Evolutionary conservation across 1,284 basidiomycete genomes (phyloP).

Genomic region (Boletus smithii): DNA sequence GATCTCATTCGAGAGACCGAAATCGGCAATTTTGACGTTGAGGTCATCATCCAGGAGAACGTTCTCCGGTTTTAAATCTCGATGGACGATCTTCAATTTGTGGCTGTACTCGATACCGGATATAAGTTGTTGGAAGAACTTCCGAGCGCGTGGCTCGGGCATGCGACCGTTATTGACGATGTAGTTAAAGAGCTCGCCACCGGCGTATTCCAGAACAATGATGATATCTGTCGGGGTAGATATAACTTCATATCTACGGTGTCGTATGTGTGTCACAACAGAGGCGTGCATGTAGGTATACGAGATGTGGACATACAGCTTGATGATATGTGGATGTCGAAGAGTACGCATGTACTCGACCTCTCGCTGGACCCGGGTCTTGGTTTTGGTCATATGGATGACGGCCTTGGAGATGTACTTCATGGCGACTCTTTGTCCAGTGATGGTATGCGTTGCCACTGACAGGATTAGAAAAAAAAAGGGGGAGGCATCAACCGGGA

Average conservation of each 20-base stretch:
- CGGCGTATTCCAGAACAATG: constrained; percentile 92
- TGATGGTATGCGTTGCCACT: constrained; percentile 94
- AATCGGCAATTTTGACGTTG: constrained; percentile 95
- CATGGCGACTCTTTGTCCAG: constrained; percentile 95
- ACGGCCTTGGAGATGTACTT: constrained; percentile 96
- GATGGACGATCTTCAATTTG: constrained; percentile 90
- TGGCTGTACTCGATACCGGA: constrained; percentile 95
- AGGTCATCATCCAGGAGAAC: constrained; percentile 73
- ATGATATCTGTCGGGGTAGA: constrained; percentile 92
- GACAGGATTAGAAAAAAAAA: constrained; percentile 13
- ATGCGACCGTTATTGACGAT: constrained; percentile 88
- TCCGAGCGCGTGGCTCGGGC: constrained; percentile 78
- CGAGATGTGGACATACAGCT: constrained; percentile 61
- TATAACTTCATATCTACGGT: constrained; percentile 86
- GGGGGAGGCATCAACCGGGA: constrained; percentile 20
- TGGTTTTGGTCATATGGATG: constrained; percentile 89
- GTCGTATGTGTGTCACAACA: constrained; percentile 11
- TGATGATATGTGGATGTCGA: constrained; percentile 93
- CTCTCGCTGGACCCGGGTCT: constrained; percentile 89
- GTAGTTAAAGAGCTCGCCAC: constrained; percentile 94
- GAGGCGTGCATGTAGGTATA: background rate
- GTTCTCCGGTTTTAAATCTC: constrained; percentile 95
- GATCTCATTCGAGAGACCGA: constrained; percentile 92
- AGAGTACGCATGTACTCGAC: constrained; percentile 93
- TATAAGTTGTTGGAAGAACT: constrained; percentile 96